These are phyloP conservation scores for Pseudocercospora eumusae DNA, from an alignment of 2,329 filamentous ascomycete genomes.

Conservation along the genomic window DNA sequence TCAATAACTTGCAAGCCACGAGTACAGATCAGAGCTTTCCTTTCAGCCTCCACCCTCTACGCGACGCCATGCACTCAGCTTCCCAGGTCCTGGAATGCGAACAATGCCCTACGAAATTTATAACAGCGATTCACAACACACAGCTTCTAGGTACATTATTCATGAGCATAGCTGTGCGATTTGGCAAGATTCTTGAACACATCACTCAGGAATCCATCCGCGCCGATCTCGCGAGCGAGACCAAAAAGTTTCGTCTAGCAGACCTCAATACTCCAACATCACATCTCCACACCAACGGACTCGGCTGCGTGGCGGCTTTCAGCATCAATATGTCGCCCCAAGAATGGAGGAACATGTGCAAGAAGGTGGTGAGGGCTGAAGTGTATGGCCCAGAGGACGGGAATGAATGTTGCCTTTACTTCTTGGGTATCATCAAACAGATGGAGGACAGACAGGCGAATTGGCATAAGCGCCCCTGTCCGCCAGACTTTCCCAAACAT, in stretches of 20 bases:
- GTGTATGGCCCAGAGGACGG: slow-evolving; percentile 42
- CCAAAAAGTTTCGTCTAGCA: slow-evolving; percentile 48
- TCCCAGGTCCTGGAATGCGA: slow-evolving; percentile 45
- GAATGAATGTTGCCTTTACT: slow-evolving; percentile 34
- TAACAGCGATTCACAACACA: slow-evolving; percentile 50
- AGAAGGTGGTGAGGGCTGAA: slow-evolving; percentile 50
- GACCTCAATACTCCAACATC: slow-evolving; percentile 43
- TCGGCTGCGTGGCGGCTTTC: slow-evolving; percentile 49
- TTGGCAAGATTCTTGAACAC: slow-evolving; percentile 43
- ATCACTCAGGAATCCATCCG: slow-evolving; percentile 46
- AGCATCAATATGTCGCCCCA: slow-evolving; percentile 46
- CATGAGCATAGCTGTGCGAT: slow-evolving; percentile 46
- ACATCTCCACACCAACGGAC: slow-evolving; percentile 48
- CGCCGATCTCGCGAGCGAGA: slow-evolving; percentile 37
- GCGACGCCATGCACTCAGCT: slow-evolving; percentile 46
- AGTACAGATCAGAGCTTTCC: slow-evolving; percentile 45
- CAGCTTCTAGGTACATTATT: slow-evolving; percentile 47
- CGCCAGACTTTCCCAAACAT: slow-evolving; percentile 31
- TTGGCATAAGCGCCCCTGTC: slow-evolving; percentile 42
- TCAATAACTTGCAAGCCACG: slow-evolving; percentile 46
- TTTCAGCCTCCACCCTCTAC: slow-evolving; percentile 44
- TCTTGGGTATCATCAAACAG: slow-evolving; percentile 42
- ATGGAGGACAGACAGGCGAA: slow-evolving; percentile 46
- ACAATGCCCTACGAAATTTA: slow-evolving; percentile 46
- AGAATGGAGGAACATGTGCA: slow-evolving; percentile 49